Conservation (phyloP, 306 rosid genomes). For the Ormosia semicastrata region DNA sequence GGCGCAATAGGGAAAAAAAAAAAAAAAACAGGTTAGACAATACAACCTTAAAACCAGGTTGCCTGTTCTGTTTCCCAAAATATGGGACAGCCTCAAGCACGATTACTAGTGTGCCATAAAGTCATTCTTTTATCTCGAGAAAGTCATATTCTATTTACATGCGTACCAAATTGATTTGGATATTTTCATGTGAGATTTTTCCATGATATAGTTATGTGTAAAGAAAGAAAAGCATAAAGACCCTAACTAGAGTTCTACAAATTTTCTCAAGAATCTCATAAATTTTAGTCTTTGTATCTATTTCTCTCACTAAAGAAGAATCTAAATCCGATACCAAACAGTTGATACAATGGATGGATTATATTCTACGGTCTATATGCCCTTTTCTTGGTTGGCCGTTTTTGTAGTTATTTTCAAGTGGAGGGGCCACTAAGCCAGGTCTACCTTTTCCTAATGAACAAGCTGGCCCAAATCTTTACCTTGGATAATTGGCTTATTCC, state of each 20-base stretch:
- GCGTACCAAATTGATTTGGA: background rate
- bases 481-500: background rate
- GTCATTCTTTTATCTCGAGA: background rate
- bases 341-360: too few relatives aligned
- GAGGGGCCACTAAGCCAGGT: background rate
- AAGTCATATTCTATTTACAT: background rate
- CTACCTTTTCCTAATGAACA: background rate
- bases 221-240: too few relatives aligned
- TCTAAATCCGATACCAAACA: too few relatives aligned
- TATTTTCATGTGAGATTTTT: too few relatives aligned
- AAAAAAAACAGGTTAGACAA: background rate
- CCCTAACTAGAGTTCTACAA: too few relatives aligned
- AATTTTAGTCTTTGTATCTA: too few relatives aligned
- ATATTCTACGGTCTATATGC: too few relatives aligned
- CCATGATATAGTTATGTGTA: too few relatives aligned
- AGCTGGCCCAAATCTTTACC: background rate
- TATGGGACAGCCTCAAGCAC: background rate
- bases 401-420: background rate
- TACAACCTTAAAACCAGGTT: slow-evolving; percentile 2
- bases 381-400: too few relatives aligned
- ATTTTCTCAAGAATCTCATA: too few relatives aligned
- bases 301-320: too few relatives aligned
- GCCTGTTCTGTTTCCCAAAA: slow-evolving; percentile 2
- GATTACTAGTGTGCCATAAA: background rate
- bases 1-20: too few relatives aligned